A percentile compares a stretch with the other conserved stretches of the same genome.
Evolutionary conservation across 345 rosid species (phyloP).

Genomic region (Erodium maritimum): DNA sequence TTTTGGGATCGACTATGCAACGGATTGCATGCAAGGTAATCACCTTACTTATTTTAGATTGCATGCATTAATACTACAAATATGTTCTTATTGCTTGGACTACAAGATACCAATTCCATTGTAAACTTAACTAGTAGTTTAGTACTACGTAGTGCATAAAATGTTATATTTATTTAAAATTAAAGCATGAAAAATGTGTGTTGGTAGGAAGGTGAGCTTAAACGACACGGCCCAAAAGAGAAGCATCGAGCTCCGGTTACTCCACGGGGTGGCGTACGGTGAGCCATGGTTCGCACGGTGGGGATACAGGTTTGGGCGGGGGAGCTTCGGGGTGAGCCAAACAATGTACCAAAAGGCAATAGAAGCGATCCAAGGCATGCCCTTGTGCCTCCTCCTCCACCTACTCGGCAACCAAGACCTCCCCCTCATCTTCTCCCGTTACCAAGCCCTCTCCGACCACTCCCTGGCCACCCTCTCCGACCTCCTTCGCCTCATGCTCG

Average conservation of each 20-base stretch:
- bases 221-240: slow-evolving; percentile 52
- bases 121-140: no score
- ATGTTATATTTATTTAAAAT: no score
- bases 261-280: slow-evolving; percentile 58
- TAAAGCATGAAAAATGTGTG: no score
- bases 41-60: neutral
- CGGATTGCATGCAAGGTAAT: slow-evolving; percentile 57
- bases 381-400: slow-evolving; percentile 42
- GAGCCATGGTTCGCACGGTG: slow-evolving; percentile 77
- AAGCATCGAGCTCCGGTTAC: slow-evolving; percentile 71
- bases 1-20: slow-evolving; percentile 87
- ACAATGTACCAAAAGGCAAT: slow-evolving; percentile 62
- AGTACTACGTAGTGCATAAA: no score
- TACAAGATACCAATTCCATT: no score
- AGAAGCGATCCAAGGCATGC: slow-evolving; percentile 51
- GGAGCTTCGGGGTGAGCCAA: slow-evolving; percentile 60
- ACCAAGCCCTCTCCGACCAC: slow-evolving; percentile 52
- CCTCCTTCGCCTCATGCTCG: slow-evolving; percentile 63
- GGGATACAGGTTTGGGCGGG: slow-evolving; percentile 74
- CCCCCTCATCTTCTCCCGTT: slow-evolving; percentile 51
- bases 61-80: no score
- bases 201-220: slow-evolving; percentile 67
- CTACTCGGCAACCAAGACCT: slow-evolving; percentile 32
- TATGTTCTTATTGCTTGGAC: neutral
- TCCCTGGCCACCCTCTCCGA: slow-evolving; percentile 51